Evolutionary conservation across 257 asterid genomes (phyloP).

Genomic region (Anisodus tanguticus): DNA sequence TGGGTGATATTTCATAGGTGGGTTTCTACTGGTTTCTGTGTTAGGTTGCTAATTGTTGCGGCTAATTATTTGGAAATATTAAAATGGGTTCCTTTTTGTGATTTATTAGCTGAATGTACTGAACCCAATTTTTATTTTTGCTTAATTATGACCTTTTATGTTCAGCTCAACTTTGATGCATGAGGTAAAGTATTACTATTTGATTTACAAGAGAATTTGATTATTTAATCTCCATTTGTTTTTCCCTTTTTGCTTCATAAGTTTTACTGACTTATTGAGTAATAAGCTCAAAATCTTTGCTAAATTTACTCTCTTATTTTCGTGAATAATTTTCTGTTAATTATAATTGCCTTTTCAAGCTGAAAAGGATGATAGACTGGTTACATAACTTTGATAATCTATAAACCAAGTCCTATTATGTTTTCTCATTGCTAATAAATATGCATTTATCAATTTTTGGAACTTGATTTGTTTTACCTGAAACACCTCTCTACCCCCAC

Average conservation of each 20-base stretch:
- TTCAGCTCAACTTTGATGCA: neutral
- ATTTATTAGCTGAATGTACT: conserved; percentile 15
- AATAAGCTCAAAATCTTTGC: neutral
- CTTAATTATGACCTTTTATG: neutral
- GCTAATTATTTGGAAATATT: neutral
- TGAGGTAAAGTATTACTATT: neutral
- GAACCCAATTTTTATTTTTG: neutral
- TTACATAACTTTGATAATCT: neutral
- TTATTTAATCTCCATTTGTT: neutral
- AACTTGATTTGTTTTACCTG: neutral
- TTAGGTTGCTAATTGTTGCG: neutral
- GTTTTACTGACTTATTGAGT: neutral
- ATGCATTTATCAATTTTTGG: neutral
- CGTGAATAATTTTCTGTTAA: neutral
- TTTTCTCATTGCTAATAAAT: neutral
- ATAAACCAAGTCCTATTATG: neutral
- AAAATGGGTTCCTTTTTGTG: neutral
- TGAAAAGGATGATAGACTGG: neutral
- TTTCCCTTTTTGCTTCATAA: neutral
- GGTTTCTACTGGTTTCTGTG: neutral
- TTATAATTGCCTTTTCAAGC: neutral
- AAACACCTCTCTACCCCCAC: no score
- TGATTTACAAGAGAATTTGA: neutral
- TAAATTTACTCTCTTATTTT: neutral
- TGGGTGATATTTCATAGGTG: no score